Base-by-base conservation (phyloP, 2,329 filamentous ascomycete species). In the Penicillium capsulatum region DNA sequence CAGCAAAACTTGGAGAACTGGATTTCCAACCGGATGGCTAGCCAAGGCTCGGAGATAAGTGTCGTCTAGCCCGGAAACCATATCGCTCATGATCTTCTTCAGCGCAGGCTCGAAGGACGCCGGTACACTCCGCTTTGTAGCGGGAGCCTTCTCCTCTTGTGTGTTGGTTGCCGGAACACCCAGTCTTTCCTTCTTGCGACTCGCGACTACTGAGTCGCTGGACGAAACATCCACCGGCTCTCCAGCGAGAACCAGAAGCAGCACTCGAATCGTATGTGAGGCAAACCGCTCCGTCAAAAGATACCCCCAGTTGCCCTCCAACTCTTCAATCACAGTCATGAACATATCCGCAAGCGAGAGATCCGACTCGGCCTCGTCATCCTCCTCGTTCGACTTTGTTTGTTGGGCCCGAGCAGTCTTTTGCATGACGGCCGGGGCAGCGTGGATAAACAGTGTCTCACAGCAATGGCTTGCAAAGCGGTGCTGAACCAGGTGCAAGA, bases 381-480 rank as follows among this genome's bases (percentile, higher is more conserved):
- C 65, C 8, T 69, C 65, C 36, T 70, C 66, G 6, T 72, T 71
- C 15, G 71, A 70, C 14, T 62, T 64, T 3, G 48, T 55, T 32
- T 51, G 68, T 57, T 44, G 59, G 60, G 76, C 50, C 61, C 74
- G 63, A 4, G 69, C 65, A 11, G 86, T 66, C 65, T 95, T 90
- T 45, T 83, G 73, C 10, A 84, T 84, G 26, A 95, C 85, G 8
- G 84, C 69, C 1, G 86, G 83, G 0, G 90, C 90, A 2, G 86
- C 84, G 49, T 86, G 80, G 34, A 90, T 73, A 64, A 98, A 97
- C 20, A 98, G 75, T 17, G 87, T 87, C 69, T 98, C 92, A 63
- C 90, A 96, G 68, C 91, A 97, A 70, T 98, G 92, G 45, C 90
- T 94, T 4, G 92, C 92, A 58, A 98, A 98, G 13, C 92, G 84